Conservation (phyloP, 306 rosid species). For the Cucumis cinereus region DNA sequence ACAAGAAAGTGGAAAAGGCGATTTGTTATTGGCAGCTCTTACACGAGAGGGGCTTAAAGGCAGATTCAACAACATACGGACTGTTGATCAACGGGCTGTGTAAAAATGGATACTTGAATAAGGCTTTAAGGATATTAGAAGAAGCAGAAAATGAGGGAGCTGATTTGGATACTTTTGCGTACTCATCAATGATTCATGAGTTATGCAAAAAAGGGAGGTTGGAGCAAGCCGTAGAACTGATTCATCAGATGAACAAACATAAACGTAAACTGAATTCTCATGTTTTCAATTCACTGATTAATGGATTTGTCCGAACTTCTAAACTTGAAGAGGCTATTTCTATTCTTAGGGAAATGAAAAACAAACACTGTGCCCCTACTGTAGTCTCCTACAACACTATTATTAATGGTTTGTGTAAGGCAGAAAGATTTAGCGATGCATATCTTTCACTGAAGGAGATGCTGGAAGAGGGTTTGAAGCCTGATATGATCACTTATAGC, state of each 20-base stretch:
- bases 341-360: slow-evolving; percentile 45
- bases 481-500: slow-evolving; percentile 67
- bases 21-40: slow-evolving; percentile 40
- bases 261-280: slow-evolving; percentile 39
- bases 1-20: slow-evolving; percentile 33
- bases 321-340: slow-evolving; percentile 47
- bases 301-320: slow-evolving; percentile 47
- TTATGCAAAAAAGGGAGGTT: slow-evolving; percentile 57
- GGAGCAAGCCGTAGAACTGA: slow-evolving; percentile 44
- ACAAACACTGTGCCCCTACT: slow-evolving; percentile 46
- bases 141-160: slow-evolving; percentile 36
- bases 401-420: slow-evolving; percentile 66
- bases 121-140: slow-evolving; percentile 49
- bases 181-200: slow-evolving; percentile 51
- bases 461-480: slow-evolving; percentile 59
- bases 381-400: slow-evolving; percentile 69
- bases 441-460: slow-evolving; percentile 54
- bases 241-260: slow-evolving; percentile 36
- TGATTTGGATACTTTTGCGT: slow-evolving; percentile 49
- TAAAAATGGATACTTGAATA: slow-evolving; percentile 48
- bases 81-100: slow-evolving; percentile 67
- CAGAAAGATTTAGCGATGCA: slow-evolving; percentile 50
- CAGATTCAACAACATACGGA: slow-evolving; percentile 54
- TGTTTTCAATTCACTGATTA: slow-evolving; percentile 62
- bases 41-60: slow-evolving; percentile 22